These are phyloP conservation scores for Lanmaoa pseudosensibilis DNA, from an alignment of 768 basidiomycete species.

Conservation along the genomic window DNA sequence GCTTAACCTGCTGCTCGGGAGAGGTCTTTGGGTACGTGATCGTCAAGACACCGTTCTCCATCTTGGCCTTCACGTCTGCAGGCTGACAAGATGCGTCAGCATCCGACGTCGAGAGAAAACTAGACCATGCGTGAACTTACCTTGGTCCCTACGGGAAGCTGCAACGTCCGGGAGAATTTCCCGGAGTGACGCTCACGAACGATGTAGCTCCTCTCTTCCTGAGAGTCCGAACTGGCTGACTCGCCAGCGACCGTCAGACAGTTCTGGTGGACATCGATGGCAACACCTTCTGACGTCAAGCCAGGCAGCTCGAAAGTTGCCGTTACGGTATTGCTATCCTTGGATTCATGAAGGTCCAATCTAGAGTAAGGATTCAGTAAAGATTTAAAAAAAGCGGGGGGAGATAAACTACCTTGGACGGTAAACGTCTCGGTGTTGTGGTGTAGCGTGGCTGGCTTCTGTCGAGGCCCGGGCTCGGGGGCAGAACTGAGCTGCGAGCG, in stretches of 20 bases:
- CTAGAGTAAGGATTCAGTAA: constrained; percentile 15
- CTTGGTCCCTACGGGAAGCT: constrained; percentile 49
- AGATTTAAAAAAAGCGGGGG: too few species aligned
- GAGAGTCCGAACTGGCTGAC: constrained; percentile 30
- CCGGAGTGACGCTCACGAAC: constrained; percentile 47
- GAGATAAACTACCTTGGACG: constrained; percentile 22
- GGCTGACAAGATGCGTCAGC: constrained; percentile 25
- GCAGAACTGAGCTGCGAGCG: constrained; percentile 24
- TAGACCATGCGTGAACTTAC: constrained; percentile 21
- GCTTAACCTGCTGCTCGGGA: constrained; percentile 42
- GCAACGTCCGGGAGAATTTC: constrained; percentile 45
- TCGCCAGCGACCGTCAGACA: constrained; percentile 51
- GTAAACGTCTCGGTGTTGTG: neutral
- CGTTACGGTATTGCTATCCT: constrained; percentile 42
- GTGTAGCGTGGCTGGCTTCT: neutral
- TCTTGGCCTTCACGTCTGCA: constrained; percentile 46
- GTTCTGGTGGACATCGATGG: constrained; percentile 47
- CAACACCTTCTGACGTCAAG: constrained; percentile 47
- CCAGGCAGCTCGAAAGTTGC: constrained; percentile 59
- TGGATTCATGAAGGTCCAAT: constrained; percentile 49
- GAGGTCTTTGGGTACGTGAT: constrained; percentile 48
- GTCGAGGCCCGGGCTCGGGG: neutral
- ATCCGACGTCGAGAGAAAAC: neutral
- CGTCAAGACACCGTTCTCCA: constrained; percentile 48
- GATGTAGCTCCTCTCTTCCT: constrained; percentile 39